A percentile compares a stretch with the other conserved stretches of the same genome.
Conservation (phyloP, 345 rosid genomes). For the Mallotus nudiflorus region DNA sequence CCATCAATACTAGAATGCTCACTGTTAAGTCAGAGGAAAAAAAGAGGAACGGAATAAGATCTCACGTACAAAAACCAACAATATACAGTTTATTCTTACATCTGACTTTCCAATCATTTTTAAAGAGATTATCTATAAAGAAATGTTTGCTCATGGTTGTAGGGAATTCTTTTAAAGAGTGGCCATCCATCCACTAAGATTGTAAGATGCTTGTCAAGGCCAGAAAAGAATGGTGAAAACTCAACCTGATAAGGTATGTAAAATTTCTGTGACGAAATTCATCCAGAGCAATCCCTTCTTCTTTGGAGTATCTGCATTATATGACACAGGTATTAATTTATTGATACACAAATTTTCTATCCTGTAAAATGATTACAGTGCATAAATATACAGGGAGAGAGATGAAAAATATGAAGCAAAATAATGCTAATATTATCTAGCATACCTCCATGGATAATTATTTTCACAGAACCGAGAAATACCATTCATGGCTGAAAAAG, state of each 20-base stretch:
- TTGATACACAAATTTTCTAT: not conserved
- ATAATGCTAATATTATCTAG: constrained; percentile 20
- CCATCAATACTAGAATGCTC: constrained; percentile 69
- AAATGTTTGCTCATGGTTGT: not conserved
- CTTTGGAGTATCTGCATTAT: constrained; percentile 85
- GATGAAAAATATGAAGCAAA: not conserved
- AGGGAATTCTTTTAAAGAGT: not conserved
- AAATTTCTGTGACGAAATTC: constrained; percentile 61
- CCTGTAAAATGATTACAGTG: not conserved
- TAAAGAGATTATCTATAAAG: not conserved
- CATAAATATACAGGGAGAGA: not conserved
- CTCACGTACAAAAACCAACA: not conserved
- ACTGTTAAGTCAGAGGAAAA: constrained; percentile 37
- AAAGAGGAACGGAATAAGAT: not conserved
- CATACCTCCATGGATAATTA: constrained; percentile 80
- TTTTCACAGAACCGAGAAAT: constrained; percentile 90
- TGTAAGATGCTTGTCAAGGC: not conserved
- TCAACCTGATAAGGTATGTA: constrained; percentile 81
- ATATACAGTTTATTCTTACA: not conserved
- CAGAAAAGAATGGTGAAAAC: not conserved
- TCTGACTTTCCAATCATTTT: not conserved
- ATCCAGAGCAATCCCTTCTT: constrained; percentile 62
- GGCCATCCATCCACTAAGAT: not conserved
- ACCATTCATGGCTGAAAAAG: constrained; percentile 94
- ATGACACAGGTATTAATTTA: not conserved